Conservation (phyloP, 352 stramenopile genomes). For the Pythium coloratum region DNA sequence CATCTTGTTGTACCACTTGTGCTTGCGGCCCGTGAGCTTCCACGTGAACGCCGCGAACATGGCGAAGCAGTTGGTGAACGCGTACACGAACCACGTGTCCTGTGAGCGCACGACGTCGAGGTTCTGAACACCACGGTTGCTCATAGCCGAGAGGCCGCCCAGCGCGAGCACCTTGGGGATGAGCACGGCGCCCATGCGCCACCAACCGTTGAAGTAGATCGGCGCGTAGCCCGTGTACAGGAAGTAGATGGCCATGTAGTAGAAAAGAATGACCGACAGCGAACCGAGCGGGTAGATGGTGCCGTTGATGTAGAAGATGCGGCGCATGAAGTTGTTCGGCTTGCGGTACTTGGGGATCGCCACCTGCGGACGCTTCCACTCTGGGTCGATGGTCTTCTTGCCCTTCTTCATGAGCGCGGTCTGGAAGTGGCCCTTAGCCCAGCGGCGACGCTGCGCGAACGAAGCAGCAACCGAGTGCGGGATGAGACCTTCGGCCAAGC, state of each 20-base stretch:
- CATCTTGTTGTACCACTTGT: conserved; percentile 82
- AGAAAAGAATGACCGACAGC: conserved; percentile 79
- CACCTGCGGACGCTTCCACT: conserved; percentile 35
- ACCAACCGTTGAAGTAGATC: conserved; percentile 76
- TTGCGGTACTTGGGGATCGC: conserved; percentile 45
- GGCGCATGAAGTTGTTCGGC: conserved; percentile 70
- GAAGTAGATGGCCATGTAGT: conserved; percentile 87
- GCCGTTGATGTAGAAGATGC: conserved; percentile 80
- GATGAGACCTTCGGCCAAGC: conserved; percentile 40
- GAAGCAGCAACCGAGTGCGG: conserved; percentile 40
- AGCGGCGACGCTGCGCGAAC: conserved; percentile 36
- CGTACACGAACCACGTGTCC: conserved; percentile 84
- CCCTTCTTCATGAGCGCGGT: conserved; percentile 49
- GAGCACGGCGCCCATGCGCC: conserved; percentile 68
- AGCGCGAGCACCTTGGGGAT: conserved; percentile 82
- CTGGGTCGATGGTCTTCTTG: conserved; percentile 40
- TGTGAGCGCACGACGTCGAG: conserved; percentile 82
- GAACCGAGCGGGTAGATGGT: conserved; percentile 81
- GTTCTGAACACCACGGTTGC: conserved; percentile 82
- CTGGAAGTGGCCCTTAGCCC: conserved; percentile 45
- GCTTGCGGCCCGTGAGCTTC: conserved; percentile 82
- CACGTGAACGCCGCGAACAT: conserved; percentile 78
- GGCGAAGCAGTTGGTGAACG: conserved; percentile 78
- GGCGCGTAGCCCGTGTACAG: conserved; percentile 77
- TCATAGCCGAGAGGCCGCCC: conserved; percentile 69